Evolutionary conservation across 192 early-diverging fungal genomes (phyloP).

Genomic region (Gigaspora rosea): DNA sequence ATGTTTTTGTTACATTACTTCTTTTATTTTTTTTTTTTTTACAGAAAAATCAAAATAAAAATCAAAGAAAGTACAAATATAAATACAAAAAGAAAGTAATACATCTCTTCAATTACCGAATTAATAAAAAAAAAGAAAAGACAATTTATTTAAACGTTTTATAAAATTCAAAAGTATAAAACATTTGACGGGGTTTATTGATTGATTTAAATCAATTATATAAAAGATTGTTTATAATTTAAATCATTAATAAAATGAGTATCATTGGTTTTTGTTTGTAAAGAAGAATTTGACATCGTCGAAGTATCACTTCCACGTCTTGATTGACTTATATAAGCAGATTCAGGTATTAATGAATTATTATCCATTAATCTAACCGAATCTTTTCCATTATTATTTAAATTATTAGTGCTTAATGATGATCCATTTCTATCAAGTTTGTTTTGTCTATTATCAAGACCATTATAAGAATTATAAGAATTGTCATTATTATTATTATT

Average conservation of each 20-base stretch:
- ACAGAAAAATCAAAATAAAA: too few relatives aligned
- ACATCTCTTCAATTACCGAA: too few relatives aligned
- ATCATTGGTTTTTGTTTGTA: conserved; percentile 19
- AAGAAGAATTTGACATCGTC: conserved; percentile 4
- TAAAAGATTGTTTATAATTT: conserved; percentile 12
- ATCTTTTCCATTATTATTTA: background rate
- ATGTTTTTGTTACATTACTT: too few relatives aligned
- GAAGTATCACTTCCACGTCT: conserved; percentile 22
- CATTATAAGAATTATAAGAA: too few relatives aligned
- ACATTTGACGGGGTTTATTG: background rate
- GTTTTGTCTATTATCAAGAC: background rate
- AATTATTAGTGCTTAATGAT: background rate
- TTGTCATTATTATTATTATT: background rate
- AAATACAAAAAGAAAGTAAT: too few relatives aligned
- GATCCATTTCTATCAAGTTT: background rate
- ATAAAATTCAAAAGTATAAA: too few relatives aligned
- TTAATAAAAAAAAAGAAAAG: too few relatives aligned
- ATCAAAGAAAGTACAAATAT: too few relatives aligned
- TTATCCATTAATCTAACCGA: background rate
- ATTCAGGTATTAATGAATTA: background rate
- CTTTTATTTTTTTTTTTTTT: too few relatives aligned
- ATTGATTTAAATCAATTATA: conserved; percentile 11
- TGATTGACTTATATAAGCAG: conserved; percentile 12
- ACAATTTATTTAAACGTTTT: too few relatives aligned
- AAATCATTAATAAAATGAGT: background rate